phyloP scores from a whole-genome alignment of 805 yeast genomes.

The Hanseniaspora mollemarum region DNA sequence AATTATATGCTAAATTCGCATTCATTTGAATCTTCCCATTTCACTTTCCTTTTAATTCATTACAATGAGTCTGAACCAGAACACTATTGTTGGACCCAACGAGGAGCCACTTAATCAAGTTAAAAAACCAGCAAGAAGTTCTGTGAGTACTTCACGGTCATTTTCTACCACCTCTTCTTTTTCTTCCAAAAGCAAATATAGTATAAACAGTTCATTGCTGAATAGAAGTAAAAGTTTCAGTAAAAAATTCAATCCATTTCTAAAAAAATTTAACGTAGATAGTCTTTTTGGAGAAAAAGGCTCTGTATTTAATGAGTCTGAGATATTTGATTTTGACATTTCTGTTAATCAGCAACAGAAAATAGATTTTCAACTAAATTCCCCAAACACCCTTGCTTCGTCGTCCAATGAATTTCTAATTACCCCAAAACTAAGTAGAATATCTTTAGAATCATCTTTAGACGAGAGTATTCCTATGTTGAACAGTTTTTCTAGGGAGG shows the following conservation, averaged over 20 bases:
- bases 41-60: too few relatives aligned
- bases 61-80: too few relatives aligned
- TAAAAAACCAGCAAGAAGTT: neutral
- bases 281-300: neutral
- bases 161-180: neutral
- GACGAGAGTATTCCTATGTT: neutral
- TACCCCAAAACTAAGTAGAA: neutral
- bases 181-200: neutral
- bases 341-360: neutral
- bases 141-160: neutral
- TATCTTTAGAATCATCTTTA: constrained; percentile 2
- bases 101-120: neutral
- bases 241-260: neutral
- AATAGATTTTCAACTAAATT: neutral
- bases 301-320: neutral
- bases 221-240: neutral
- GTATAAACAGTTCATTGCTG: neutral
- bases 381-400: neutral
- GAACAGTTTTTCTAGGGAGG: neutral
- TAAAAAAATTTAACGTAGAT: neutral
- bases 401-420: neutral
- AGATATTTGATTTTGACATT: neutral
- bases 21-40: too few relatives aligned
- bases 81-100: too few relatives aligned
- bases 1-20: too few relatives aligned